Evolutionary conservation across 192 early-diverging fungal species (phyloP).

Genomic region (Spizellomyces sp.): DNA sequence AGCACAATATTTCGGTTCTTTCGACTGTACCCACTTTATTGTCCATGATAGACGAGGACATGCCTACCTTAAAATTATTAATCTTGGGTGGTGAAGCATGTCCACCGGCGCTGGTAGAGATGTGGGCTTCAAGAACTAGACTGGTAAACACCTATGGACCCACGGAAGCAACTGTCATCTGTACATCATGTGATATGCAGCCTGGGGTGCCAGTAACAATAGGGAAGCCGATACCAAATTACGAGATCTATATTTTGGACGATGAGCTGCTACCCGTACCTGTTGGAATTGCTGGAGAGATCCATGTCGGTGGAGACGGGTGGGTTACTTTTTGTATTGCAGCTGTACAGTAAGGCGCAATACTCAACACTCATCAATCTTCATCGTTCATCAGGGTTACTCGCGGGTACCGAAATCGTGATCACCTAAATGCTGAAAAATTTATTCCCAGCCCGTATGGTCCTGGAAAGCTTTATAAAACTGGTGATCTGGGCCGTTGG

Average conservation of each 20-base stretch:
- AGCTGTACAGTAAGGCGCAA: no score
- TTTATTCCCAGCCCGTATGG: background rate
- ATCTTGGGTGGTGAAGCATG: no score
- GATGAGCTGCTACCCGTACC: background rate
- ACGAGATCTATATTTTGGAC: slow-evolving; percentile 4
- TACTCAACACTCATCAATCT: no score
- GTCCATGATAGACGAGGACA: no score
- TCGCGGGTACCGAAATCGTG: slow-evolving; percentile 1
- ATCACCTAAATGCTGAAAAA: background rate
- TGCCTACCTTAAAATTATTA: no score
- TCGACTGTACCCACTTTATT: no score
- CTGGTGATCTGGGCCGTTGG: slow-evolving; percentile 4
- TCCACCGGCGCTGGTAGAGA: no score
- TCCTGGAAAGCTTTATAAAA: background rate
- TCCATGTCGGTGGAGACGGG: background rate
- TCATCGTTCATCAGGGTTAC: background rate
- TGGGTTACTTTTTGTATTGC: background rate
- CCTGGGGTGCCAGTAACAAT: background rate
- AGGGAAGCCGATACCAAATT: background rate
- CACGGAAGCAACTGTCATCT: background rate
- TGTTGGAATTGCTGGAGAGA: background rate
- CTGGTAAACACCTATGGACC: slow-evolving; percentile 9
- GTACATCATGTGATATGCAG: background rate
- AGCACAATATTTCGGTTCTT: no score
- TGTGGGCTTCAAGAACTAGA: background rate